Conservation (phyloP, 352 stramenopile genomes). For the Elongisporangium prolatum region DNA sequence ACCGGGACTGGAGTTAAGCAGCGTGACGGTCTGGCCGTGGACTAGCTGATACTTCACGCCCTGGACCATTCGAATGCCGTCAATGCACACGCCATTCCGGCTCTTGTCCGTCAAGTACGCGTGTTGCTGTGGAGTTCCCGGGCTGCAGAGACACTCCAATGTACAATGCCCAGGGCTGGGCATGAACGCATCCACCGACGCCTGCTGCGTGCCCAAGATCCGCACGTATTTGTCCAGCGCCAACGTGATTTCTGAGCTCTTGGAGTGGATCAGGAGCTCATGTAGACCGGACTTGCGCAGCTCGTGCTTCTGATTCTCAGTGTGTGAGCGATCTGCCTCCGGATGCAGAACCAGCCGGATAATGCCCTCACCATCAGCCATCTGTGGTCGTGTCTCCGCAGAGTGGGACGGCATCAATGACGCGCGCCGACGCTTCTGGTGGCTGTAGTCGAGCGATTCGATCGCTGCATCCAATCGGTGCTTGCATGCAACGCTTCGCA, state of each 20-base stretch:
- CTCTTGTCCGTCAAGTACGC: constrained; percentile 71
- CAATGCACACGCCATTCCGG: constrained; percentile 67
- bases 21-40: constrained; percentile 66
- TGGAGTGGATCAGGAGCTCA: constrained; percentile 54
- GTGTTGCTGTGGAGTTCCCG: constrained; percentile 26
- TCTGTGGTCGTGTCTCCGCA: neutral
- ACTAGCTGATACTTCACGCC: constrained; percentile 39
- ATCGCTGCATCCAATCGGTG: neutral
- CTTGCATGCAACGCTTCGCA: neutral
- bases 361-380: constrained; percentile 7
- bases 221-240: constrained; percentile 44
- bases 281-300: constrained; percentile 50
- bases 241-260: constrained; percentile 37
- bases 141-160: constrained; percentile 47
- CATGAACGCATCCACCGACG: constrained; percentile 52
- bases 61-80: constrained; percentile 47
- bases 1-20: constrained; percentile 57
- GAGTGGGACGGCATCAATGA: neutral
- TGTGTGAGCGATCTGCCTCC: constrained; percentile 56
- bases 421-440: neutral
- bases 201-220: constrained; percentile 58
- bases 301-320: constrained; percentile 44
- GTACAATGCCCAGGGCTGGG: constrained; percentile 59
- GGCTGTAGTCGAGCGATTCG: neutral
- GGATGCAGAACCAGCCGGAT: constrained; percentile 63